A percentile compares a stretch with the other conserved stretches of the same genome.
Evolutionary conservation across 1,284 basidiomycete species (phyloP).

Genomic region (Fomitopsis betulina): DNA sequence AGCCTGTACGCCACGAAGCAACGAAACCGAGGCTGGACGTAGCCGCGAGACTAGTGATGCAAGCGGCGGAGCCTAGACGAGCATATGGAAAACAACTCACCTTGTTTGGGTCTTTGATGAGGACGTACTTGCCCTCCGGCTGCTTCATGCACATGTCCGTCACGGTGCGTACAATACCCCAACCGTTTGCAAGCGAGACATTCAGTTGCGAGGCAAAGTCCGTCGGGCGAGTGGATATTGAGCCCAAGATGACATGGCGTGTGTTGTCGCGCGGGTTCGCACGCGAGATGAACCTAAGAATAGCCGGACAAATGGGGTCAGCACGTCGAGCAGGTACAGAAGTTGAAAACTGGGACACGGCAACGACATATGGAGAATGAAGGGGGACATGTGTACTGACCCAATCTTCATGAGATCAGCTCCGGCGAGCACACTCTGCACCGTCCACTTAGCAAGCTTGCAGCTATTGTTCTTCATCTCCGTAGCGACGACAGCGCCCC

Average conservation of each 20-base stretch:
- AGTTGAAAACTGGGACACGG: neutral
- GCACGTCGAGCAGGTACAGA: neutral
- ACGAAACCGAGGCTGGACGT: neutral
- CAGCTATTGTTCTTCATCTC: conserved; percentile 99
- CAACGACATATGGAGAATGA: neutral
- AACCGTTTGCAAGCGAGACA: conserved; percentile 92
- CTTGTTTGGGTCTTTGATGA: conserved; percentile 96
- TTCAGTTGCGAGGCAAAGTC: conserved; percentile 97
- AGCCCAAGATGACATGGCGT: conserved; percentile 93
- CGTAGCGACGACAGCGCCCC: conserved; percentile 96
- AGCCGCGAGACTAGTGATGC: neutral
- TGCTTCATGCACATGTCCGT: conserved; percentile 92
- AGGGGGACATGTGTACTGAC: conserved; percentile 40
- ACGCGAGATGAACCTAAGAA: conserved; percentile 82
- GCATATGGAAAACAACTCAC: conserved; percentile 40
- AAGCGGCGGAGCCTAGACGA: conserved; percentile 5
- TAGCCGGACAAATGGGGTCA: neutral
- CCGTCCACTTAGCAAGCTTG: conserved; percentile 97
- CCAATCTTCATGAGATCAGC: conserved; percentile 98
- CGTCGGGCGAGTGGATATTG: conserved; percentile 90
- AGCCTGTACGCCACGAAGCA: neutral
- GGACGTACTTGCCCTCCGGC: conserved; percentile 94
- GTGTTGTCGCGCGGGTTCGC: conserved; percentile 92
- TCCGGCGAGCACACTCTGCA: conserved; percentile 93
- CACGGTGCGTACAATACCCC: conserved; percentile 96